Conservation (phyloP, 2,329 filamentous ascomycete genomes). For the Ceratocystis harringtonii region DNA sequence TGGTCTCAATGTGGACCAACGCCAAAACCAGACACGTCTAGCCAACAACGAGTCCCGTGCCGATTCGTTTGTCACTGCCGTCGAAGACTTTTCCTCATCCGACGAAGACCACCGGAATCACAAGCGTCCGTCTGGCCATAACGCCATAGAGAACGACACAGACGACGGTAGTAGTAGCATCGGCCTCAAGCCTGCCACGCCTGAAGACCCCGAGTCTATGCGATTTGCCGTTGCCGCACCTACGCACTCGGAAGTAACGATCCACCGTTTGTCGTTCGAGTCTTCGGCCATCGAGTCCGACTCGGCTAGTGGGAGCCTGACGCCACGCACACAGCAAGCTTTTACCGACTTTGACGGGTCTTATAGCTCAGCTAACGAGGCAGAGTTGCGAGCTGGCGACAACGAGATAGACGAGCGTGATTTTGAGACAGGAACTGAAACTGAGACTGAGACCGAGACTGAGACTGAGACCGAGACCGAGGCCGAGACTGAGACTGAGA, state of each 20-base stretch:
- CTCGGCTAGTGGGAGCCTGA: slow-evolving; percentile 6
- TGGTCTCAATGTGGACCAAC: slow-evolving; percentile 4
- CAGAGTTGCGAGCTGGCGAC: not conserved
- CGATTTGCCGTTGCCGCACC: not conserved
- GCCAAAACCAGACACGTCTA: slow-evolving; percentile 11
- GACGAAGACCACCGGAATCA: slow-evolving; percentile 13
- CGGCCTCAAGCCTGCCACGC: slow-evolving; percentile 3
- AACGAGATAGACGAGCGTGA: not conserved
- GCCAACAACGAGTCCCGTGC: slow-evolving; percentile 14
- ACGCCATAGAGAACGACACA: not conserved
- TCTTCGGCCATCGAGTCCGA: slow-evolving; percentile 5
- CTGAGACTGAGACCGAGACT: not conserved
- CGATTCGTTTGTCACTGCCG: slow-evolving; percentile 17
- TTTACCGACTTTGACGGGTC: slow-evolving; percentile 12
- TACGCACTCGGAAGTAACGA: slow-evolving; percentile 7
- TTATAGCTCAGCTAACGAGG: slow-evolving; percentile 1
- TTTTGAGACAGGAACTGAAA: not conserved
- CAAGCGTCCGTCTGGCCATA: not conserved
- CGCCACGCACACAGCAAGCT: slow-evolving; percentile 10
- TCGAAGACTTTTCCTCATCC: slow-evolving; percentile 16
- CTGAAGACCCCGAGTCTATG: slow-evolving; percentile 9
- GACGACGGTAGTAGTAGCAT: not conserved
- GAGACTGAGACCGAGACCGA: not conserved
- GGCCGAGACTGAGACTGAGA: not conserved
- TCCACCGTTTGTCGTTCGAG: slow-evolving; percentile 1